Evolutionary conservation across 129 eudicot species (phyloP), one percentile per base, ranked within the genome.

Genomic region (Tagetes erecta): DNA sequence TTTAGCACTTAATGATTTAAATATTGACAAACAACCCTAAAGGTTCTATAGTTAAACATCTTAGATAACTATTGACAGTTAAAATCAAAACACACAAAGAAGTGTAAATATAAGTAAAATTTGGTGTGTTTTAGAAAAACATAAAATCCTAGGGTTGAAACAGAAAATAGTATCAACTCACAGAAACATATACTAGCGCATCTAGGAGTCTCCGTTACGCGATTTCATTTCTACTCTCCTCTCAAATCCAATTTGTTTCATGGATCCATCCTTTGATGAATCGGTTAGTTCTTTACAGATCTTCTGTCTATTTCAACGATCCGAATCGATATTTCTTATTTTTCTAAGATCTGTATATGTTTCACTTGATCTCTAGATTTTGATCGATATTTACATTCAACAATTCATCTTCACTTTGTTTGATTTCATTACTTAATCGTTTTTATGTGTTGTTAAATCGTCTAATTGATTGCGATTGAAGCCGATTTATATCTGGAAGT

Each of bases 141-240:
- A 55, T 6, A 67, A 62, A 67, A 4, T 14, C 3, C 33, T 14
- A 76, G 80, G 80, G 57, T 14, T 49, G n/a, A 42, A 67, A 58
- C 30, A 33, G 11, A 12, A 66, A 67, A 9, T 10, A 67, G 27
- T 6, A 34, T 20, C 9, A 45, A 63, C 56, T 38, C 72, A 64
- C 64, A 47, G 37, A 63, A 64, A 74, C 79, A 20, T 53, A 75
- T 75, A 64, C 27, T 75, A 75, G 7, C 39, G 67, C 72, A 9
- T 66, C 66, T 78, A 62, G 82, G 40, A 78, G 58, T 62, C 77
- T 70, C 71, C 82, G 82, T 70, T 47, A 70, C 72, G 66, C 76
- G 77, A 50, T 78, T 38, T 50, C 67, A 78, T 77, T 62, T 76
- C 64, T 35, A 59, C 46, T 68, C 57, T 57, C 4, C 27, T 20